phyloP scores from a whole-genome alignment of 108 stramenopile species.

The Aurantiochytrium sp. region DNA sequence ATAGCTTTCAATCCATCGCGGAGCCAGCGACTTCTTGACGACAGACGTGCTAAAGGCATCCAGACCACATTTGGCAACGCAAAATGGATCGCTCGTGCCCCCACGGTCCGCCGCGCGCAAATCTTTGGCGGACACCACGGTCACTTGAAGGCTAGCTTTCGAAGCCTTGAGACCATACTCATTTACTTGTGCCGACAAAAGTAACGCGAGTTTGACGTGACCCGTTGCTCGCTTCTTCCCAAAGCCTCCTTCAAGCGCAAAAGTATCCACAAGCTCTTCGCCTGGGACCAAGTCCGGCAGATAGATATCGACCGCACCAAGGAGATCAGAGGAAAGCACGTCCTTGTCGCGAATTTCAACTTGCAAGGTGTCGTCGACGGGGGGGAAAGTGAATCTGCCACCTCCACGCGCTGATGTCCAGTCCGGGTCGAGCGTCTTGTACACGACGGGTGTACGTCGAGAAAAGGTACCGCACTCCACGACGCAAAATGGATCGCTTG shows the following conservation, averaged over 20 bases:
- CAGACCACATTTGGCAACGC: background rate
- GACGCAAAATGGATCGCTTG: background rate
- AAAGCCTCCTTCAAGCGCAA: background rate
- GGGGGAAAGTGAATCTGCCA: background rate
- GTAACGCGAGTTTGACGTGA: background rate
- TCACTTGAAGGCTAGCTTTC: background rate
- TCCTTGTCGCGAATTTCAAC: slow-evolving; percentile 1
- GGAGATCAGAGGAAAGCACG: background rate
- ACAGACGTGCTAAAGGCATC: slow-evolving; percentile 1
- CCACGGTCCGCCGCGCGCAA: background rate
- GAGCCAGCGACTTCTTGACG: background rate
- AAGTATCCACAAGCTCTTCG: background rate
- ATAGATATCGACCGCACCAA: background rate
- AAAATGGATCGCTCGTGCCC: background rate
- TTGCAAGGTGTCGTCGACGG: slow-evolving; percentile 8
- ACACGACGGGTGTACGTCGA: background rate
- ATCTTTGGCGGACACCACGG: background rate
- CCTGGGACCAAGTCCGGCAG: background rate
- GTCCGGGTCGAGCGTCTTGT: slow-evolving; percentile 2
- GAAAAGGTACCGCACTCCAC: background rate
- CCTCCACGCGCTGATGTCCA: background rate
- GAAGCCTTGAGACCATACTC: background rate
- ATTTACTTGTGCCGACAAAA: background rate
- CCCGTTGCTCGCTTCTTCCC: background rate
- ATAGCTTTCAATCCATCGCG: background rate